Base-by-base conservation (phyloP, 768 basidiomycete genomes). In the Mycena latifolia region DNA sequence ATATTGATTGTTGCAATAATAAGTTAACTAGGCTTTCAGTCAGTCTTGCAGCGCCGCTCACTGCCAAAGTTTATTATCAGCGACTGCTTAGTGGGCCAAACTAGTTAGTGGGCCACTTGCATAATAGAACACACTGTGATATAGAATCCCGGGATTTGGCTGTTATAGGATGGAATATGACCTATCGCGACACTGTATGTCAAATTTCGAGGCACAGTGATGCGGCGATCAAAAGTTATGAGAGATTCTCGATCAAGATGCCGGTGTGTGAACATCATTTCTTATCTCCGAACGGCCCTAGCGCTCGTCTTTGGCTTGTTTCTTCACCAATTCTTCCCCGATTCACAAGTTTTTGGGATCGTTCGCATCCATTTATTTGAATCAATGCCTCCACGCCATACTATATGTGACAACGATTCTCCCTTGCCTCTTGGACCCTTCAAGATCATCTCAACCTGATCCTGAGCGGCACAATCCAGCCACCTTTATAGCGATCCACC, bases 161-260 rank as follows among this genome's bases (percentile, higher is more conserved):
- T 20, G 17, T 52, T n/a, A 35, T 52, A 52, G 51, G 51, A 52
- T 52, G 51, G 51, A 52, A 52, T 52, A 52, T 35, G 31, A 52
- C 51, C 51, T 52, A 52, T 52, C 4, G 51, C 31, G 51, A 35
- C 51, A 22, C 29, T 52, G 51, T 35, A 52, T 52, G 31, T 52
- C 31, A 52, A 52, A 52, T 33, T 52, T 52, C 8, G 31, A 52
- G 31, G n/a, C n/a, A n/a, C n/a, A 20, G 9, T 9, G 51, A 52
- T 33, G 31, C 37, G 37, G 37, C 37, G 37, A 39, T 39, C 37
- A 15, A 39, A 39, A 8, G 37, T 39, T 39, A 18, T 39, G 10
- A 14, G 8, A 12, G 37, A 14, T 39, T 39, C 37, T 15, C 37
- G 17, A 18, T 33, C 11, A 33, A 33, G 31, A 33, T 33, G 31